A percentile compares a stretch with the other conserved stretches of the same genome.
These are phyloP conservation scores for Scedosporium apiospermum DNA, from an alignment of 2,329 filamentous ascomycete genomes.

Conservation along the genomic window DNA sequence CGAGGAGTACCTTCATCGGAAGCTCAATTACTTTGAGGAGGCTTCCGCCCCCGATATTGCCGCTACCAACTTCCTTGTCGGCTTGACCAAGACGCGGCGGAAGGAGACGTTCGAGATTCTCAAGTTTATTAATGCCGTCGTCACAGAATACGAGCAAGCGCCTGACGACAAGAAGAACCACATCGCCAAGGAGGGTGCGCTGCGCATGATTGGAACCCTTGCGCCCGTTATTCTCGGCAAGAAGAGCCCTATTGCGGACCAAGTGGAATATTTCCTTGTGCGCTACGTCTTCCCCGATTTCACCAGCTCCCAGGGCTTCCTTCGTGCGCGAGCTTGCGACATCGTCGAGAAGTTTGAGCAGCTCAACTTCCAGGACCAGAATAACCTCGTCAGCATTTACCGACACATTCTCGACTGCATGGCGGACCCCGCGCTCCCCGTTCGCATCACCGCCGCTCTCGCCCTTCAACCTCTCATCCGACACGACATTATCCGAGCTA, in stretches of 20 bases:
- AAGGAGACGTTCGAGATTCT: conserved; percentile 95
- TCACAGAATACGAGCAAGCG: conserved; percentile 82
- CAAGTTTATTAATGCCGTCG: conserved; percentile 88
- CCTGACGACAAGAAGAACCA: conserved; percentile 87
- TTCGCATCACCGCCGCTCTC: conserved; percentile 86
- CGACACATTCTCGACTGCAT: conserved; percentile 94
- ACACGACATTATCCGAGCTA: conserved; percentile 85
- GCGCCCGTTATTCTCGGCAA: conserved; percentile 92
- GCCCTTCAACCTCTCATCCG: conserved; percentile 92
- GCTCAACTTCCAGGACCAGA: conserved; percentile 91
- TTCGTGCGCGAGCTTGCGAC: conserved; percentile 90
- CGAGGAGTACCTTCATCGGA: conserved; percentile 92
- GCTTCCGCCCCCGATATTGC: conserved; percentile 91
- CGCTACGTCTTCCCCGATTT: conserved; percentile 98
- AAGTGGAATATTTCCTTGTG: conserved; percentile 97
- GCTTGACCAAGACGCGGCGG: conserved; percentile 84
- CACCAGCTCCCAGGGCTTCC: conserved; percentile 80
- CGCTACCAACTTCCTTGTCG: conserved; percentile 92
- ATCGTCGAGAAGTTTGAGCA: conserved; percentile 97
- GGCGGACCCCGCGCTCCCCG: conserved; percentile 86
- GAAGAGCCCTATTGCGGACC: conserved; percentile 95
- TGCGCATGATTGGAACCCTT: conserved; percentile 94
- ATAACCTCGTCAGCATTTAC: conserved; percentile 94
- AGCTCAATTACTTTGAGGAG: conserved; percentile 96
- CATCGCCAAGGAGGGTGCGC: conserved; percentile 87